phyloP scores from a whole-genome alignment of 2,329 filamentous ascomycete genomes.

The Onygenales sp. region DNA sequence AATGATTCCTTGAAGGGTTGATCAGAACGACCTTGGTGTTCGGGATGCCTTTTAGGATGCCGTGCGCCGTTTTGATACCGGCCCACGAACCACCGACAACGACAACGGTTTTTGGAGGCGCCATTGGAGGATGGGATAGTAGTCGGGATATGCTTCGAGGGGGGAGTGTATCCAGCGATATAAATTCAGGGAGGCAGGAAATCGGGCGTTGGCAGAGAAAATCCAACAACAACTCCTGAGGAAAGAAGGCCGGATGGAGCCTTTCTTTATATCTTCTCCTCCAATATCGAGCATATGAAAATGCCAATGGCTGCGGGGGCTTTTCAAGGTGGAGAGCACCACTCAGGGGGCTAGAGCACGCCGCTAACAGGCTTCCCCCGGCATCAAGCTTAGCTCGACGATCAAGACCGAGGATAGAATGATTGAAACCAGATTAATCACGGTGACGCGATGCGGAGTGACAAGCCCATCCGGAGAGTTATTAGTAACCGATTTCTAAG shows the following conservation, averaged over 20 bases:
- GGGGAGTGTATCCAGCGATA: neutral
- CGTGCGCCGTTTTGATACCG: conserved; percentile 1
- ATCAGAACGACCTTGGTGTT: conserved; percentile 43
- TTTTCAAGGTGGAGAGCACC: neutral
- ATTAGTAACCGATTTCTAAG: too few relatives aligned
- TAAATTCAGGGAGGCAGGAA: neutral
- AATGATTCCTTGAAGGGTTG: conserved; percentile 44
- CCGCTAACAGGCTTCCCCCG: neutral
- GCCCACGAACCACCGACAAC: conserved; percentile 4
- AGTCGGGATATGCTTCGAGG: too few relatives aligned
- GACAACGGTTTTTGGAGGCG: neutral
- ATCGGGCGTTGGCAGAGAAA: neutral
- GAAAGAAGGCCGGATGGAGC: neutral
- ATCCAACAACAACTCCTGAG: neutral
- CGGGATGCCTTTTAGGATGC: conserved; percentile 3
- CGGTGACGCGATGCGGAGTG: too few relatives aligned
- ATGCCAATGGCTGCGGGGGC: neutral
- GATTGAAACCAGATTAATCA: too few relatives aligned
- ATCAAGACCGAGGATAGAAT: neutral
- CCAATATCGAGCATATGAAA: neutral
- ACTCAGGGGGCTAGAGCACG: too few relatives aligned
- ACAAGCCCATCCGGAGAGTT: too few relatives aligned
- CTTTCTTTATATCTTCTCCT: neutral
- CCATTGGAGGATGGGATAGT: neutral
- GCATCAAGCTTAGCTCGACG: neutral